Evolutionary conservation across 2,329 filamentous ascomycete species (phyloP).

Genomic region (Xylariales sp.): DNA sequence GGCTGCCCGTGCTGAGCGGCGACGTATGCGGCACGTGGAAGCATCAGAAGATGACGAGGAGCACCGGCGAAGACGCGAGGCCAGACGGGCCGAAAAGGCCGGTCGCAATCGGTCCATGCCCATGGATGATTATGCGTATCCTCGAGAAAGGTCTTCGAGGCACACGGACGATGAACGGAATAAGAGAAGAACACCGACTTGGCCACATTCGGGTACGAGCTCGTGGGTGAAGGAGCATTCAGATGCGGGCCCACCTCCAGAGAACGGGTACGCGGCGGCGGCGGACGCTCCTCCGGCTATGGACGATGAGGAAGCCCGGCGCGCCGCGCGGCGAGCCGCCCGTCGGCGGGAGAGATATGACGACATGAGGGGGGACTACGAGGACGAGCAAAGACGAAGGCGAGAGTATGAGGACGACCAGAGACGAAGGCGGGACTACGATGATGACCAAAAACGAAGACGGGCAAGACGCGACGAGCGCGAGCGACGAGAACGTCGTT

Average conservation of each 20-base stretch:
- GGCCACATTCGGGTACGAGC: constrained; percentile 73
- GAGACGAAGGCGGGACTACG: constrained; percentile 55
- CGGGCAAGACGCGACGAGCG: constrained; percentile 59
- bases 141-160: constrained; percentile 53
- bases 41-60: constrained; percentile 63
- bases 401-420: constrained; percentile 55
- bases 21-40: constrained; percentile 59
- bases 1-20: constrained; percentile 60
- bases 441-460: constrained; percentile 58
- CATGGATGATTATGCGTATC: constrained; percentile 59
- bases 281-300: constrained; percentile 53
- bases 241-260: constrained; percentile 69
- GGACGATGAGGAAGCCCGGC: constrained; percentile 62
- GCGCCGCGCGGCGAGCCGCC: constrained; percentile 61
- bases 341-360: constrained; percentile 53
- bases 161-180: constrained; percentile 51
- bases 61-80: constrained; percentile 65
- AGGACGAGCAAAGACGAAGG: constrained; percentile 52
- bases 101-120: constrained; percentile 57
- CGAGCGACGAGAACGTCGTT: constrained; percentile 52
- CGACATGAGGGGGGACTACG: constrained; percentile 55
- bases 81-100: constrained; percentile 57
- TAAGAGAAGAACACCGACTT: constrained; percentile 53
- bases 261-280: constrained; percentile 49
- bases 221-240: constrained; percentile 75